These are phyloP conservation scores for Coix lacrymajobi DNA, from an alignment of 176 grass and related monocot genomes.

Conservation along the genomic window DNA sequence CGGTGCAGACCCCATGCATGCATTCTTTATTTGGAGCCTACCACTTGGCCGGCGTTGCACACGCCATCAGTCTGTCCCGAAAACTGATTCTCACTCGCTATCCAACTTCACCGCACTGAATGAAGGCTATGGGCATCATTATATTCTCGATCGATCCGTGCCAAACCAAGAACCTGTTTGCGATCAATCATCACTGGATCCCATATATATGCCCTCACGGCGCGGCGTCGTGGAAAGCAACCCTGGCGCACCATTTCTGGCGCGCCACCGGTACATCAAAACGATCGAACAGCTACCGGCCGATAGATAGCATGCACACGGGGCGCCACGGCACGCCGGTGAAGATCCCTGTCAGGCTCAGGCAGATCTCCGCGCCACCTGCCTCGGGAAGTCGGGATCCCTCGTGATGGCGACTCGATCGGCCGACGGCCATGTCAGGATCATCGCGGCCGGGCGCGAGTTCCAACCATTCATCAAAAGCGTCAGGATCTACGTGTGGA, in stretches of 20 bases:
- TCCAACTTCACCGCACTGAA: background rate
- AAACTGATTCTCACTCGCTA: background rate
- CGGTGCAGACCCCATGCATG: background rate
- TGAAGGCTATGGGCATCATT: background rate
- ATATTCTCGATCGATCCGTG: background rate
- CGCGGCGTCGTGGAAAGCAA: background rate
- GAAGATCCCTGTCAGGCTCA: slow-evolving; percentile 15
- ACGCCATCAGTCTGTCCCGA: background rate
- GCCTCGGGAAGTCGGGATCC: slow-evolving; percentile 25
- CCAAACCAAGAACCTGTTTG: background rate
- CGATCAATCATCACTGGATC: background rate
- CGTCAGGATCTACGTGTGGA: slow-evolving; percentile 32
- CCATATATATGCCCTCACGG: background rate
- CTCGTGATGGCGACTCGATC: background rate
- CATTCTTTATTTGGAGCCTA: background rate
- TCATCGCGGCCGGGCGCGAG: background rate
- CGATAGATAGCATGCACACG: background rate
- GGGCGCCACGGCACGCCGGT: background rate
- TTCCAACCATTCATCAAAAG: background rate
- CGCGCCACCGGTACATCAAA: background rate
- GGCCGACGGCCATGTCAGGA: background rate
- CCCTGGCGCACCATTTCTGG: background rate
- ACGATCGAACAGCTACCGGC: background rate
- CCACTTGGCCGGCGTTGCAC: background rate
- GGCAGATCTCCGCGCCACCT: slow-evolving; percentile 9